Evolutionary conservation across 805 yeast species (phyloP), one percentile per base, ranked within the genome.

Genomic region (Kregervanrija pseudodelftensis): DNA sequence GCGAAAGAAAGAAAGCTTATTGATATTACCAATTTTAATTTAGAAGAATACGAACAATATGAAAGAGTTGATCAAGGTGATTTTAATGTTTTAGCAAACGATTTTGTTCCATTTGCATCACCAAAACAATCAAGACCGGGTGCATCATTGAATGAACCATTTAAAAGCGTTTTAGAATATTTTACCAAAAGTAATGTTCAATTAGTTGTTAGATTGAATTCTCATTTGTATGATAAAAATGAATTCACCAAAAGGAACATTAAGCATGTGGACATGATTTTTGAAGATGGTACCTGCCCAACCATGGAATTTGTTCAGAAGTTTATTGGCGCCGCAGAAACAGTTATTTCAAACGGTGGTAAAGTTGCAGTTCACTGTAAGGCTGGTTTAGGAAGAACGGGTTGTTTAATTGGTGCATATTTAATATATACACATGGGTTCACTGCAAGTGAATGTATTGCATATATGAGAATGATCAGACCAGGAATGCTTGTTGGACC

Each of bases 401-500:
- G 99, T 14, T 93, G 99, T 66, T 74, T 93, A 41, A 93, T 93
- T 52, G 99, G 99, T 7, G 99, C 99, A 0, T 96, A 91, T 64
- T 72, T 93, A 53, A 93, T 93, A 41, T 93, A 93, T 61, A 88
- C 96, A 2, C 93, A 91, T 62, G 97, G 97, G 0, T 93, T 93
- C 61, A 93, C 98, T 4, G 99, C 99, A 3, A 85, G 78, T 61
- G 99, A 93, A 65, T 93, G 96, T 64, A 93, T 93, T 56, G 96
- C 91, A 1, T 93, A 89, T 60, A 85, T 93, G 91, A 76, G 99
- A 63, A 85, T 93, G 77, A 74, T 93, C 50, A 78, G 99, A 54
- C 99, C 99, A 0, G 99, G 99, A 36, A 93, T 93, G 99, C 97
- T 93, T n/a, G 99, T 93, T 30, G 99, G 99, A 0, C 99, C 99